These are phyloP conservation scores for Purpureocillium takamizusanense DNA, from an alignment of 2,329 filamentous ascomycete genomes.

Conservation along the genomic window DNA sequence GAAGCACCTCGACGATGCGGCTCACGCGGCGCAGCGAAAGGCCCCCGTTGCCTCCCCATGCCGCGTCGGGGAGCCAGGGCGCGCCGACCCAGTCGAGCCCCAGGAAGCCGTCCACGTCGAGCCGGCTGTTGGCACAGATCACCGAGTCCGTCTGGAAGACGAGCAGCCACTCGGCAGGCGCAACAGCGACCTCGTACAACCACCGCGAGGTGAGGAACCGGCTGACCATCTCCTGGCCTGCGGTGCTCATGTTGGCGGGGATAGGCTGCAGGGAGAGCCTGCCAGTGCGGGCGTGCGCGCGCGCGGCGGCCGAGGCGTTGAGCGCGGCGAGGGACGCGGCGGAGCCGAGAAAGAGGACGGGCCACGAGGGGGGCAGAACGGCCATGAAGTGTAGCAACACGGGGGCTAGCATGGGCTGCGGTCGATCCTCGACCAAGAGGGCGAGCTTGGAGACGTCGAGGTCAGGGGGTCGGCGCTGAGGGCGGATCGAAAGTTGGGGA, in stretches of 20 bases:
- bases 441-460: conserved; percentile 32
- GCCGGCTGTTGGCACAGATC: conserved; percentile 41
- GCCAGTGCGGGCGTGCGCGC: conserved; percentile 28
- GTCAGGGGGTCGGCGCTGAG: too few relatives aligned
- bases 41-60: conserved; percentile 42
- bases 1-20: conserved; percentile 42
- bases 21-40: conserved; percentile 43
- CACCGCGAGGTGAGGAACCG: conserved; percentile 42
- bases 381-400: conserved; percentile 47
- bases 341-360: conserved; percentile 47
- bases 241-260: conserved; percentile 41
- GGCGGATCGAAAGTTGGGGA: too few relatives aligned
- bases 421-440: conserved; percentile 44
- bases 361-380: conserved; percentile 48
- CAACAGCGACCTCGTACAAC: conserved; percentile 40
- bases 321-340: conserved; percentile 32
- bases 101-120: conserved; percentile 38
- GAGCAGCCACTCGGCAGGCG: conserved; percentile 43
- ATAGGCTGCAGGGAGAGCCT: conserved; percentile 44
- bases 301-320: conserved; percentile 36
- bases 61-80: conserved; percentile 32
- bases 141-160: conserved; percentile 48
- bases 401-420: conserved; percentile 39
- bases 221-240: conserved; percentile 41
- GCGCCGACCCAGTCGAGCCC: conserved; percentile 46